A percentile compares a stretch with the other conserved stretches of the same genome.
phyloP scores from a whole-genome alignment of 2,329 filamentous ascomycete genomes.

The Epichloe hybrida region DNA sequence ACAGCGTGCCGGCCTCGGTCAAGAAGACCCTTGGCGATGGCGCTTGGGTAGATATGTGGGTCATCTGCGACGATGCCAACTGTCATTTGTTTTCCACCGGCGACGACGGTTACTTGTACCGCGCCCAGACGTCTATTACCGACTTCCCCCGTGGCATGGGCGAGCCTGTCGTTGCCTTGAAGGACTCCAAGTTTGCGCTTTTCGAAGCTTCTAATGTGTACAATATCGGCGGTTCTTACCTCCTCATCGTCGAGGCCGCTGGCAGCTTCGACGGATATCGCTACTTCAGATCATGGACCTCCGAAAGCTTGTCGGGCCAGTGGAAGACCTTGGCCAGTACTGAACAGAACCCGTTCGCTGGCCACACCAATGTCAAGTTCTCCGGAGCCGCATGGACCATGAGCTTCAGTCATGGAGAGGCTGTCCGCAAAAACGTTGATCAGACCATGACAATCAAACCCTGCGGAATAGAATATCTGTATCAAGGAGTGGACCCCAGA shows the following conservation, averaged over 20 bases:
- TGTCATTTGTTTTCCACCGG: constrained; percentile 58
- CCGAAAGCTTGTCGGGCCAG: constrained; percentile 37
- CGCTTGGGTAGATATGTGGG: constrained; percentile 43
- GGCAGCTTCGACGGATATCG: constrained; percentile 34
- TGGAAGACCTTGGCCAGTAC: constrained; percentile 45
- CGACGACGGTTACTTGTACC: constrained; percentile 55
- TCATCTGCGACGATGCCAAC: constrained; percentile 45
- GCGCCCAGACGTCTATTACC: constrained; percentile 46
- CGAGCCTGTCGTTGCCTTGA: constrained; percentile 33
- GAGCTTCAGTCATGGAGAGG: constrained; percentile 53
- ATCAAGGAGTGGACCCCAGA: constrained; percentile 39
- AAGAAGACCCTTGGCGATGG: constrained; percentile 39
- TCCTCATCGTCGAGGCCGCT: constrained; percentile 55
- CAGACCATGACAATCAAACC: constrained; percentile 50
- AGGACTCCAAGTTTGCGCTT: constrained; percentile 34
- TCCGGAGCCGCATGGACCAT: constrained; percentile 46
- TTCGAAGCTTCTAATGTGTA: constrained; percentile 58
- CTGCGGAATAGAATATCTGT: constrained; percentile 52
- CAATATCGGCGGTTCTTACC: constrained; percentile 42
- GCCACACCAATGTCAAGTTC: constrained; percentile 39
- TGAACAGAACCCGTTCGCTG: constrained; percentile 49
- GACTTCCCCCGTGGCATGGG: constrained; percentile 52
- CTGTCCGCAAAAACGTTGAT: constrained; percentile 41
- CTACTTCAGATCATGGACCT: constrained; percentile 55
- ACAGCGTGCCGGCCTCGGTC: neutral